phyloP scores from a whole-genome alignment of 768 basidiomycete genomes.

The Rossbeevera mucosa region DNA sequence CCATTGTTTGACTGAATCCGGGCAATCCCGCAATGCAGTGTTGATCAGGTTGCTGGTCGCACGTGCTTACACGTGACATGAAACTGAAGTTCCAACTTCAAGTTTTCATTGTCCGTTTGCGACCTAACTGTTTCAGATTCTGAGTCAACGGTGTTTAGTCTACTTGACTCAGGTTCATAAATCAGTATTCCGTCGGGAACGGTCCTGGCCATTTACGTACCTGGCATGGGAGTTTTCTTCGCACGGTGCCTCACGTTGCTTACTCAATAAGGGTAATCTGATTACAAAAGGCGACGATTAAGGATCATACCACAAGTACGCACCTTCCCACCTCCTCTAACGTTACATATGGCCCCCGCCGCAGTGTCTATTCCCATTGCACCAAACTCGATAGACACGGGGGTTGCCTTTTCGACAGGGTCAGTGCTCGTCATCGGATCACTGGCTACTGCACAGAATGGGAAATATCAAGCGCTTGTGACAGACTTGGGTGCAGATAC shows the following conservation, averaged over 20 bases:
- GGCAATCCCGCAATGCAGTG: too few species aligned
- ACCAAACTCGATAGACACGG: conserved; percentile 18
- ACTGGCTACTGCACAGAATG: conserved; percentile 70
- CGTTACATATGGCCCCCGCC: conserved; percentile 53
- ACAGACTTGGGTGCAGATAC: conserved; percentile 48
- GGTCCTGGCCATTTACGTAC: background rate
- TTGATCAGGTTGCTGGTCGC: too few species aligned
- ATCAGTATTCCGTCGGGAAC: background rate
- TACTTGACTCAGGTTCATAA: background rate
- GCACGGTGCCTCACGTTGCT: conserved; percentile 2
- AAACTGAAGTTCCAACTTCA: too few species aligned
- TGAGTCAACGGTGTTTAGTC: background rate
- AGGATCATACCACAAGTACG: background rate
- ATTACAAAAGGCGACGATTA: conserved; percentile 15
- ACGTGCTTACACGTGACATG: too few species aligned
- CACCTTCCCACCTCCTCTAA: background rate
- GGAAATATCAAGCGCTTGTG: conserved; percentile 70
- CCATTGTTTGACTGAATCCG: too few species aligned
- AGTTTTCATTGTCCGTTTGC: too few species aligned
- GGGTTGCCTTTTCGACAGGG: conserved; percentile 34
- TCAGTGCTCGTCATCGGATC: conserved; percentile 73
- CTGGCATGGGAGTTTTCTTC: background rate
- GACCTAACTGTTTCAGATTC: too few species aligned
- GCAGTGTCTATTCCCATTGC: conserved; percentile 25
- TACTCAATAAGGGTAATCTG: conserved; percentile 21